Percentiles rank a stretch among this genome's conserved stretches.
Conservation (phyloP, 805 yeast species). For the Wickerhamomyces xylosicus region DNA sequence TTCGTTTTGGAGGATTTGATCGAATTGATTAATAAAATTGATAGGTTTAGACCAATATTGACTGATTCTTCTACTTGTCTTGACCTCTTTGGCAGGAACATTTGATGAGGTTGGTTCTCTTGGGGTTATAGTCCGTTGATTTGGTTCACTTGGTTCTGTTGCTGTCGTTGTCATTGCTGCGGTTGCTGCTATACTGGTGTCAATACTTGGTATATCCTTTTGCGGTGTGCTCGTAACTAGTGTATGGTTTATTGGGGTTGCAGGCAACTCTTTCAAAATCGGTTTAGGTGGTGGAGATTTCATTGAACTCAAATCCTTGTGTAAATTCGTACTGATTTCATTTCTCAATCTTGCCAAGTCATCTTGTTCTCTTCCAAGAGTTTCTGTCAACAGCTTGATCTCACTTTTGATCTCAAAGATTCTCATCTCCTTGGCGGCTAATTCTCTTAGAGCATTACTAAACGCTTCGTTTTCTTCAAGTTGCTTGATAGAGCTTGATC, state of each 20-base stretch:
- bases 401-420: slow-evolving; percentile 50
- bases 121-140: slow-evolving; percentile 1
- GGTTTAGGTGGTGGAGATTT: slow-evolving; percentile 10
- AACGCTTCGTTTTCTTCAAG: slow-evolving; percentile 25
- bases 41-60: slow-evolving; percentile 42
- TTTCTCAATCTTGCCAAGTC: slow-evolving; percentile 24
- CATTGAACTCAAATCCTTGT: slow-evolving; percentile 10
- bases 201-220: neutral
- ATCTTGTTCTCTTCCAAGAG: slow-evolving; percentile 29
- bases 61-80: slow-evolving; percentile 1
- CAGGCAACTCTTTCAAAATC: neutral
- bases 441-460: slow-evolving; percentile 43
- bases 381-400: slow-evolving; percentile 35
- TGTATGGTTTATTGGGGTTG: too few species aligned
- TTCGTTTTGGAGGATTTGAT: slow-evolving; percentile 54
- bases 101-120: slow-evolving; percentile 1
- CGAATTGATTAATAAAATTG: slow-evolving; percentile 55
- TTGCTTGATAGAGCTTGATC: slow-evolving; percentile 10
- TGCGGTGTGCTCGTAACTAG: neutral
- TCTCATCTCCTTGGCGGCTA: slow-evolving; percentile 63
- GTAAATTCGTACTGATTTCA: slow-evolving; percentile 22
- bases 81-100: slow-evolving; percentile 3
- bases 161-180: too few species aligned
- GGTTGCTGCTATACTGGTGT: neutral
- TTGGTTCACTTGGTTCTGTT: too few species aligned